These are phyloP conservation scores for Diospyros kaki DNA, from an alignment of 148 eudicot species.

Conservation along the genomic window DNA sequence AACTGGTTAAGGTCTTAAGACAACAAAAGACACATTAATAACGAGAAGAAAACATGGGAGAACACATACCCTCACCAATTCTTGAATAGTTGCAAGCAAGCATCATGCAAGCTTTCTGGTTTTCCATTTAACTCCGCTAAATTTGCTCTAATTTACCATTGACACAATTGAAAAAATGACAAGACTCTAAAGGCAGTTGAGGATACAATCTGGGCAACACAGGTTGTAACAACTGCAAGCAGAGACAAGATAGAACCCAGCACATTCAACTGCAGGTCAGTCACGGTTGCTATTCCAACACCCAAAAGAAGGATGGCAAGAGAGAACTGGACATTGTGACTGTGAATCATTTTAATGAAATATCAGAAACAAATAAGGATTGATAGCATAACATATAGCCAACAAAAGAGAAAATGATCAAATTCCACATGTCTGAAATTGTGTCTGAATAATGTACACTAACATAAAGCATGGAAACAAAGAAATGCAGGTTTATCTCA, in stretches of 20 bases:
- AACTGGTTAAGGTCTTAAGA: conserved; percentile 35
- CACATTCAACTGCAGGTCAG: conserved; percentile 57
- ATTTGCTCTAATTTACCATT: too few species aligned
- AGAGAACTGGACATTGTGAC: conserved; percentile 47
- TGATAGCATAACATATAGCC: too few species aligned
- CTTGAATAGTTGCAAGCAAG: not conserved
- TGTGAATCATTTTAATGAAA: conserved; percentile 8
- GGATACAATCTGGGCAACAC: conserved; percentile 70
- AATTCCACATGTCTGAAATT: too few species aligned
- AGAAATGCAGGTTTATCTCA: too few species aligned
- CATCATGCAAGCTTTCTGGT: too few species aligned
- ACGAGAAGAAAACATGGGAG: conserved; percentile 9
- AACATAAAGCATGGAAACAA: too few species aligned
- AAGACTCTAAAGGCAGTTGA: too few species aligned
- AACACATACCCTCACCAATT: not conserved
- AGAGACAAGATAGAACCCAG: conserved; percentile 52
- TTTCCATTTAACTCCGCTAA: too few species aligned
- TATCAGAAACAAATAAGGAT: too few species aligned
- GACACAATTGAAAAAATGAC: too few species aligned
- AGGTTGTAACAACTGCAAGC: conserved; percentile 59
- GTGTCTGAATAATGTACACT: too few species aligned
- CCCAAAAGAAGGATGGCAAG: conserved; percentile 51
- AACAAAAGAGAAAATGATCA: too few species aligned
- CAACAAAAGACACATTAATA: not conserved
- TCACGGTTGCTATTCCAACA: conserved; percentile 63